Conservation (phyloP, 371 early-diverging fungal species). For the Mucor piriformis region DNA sequence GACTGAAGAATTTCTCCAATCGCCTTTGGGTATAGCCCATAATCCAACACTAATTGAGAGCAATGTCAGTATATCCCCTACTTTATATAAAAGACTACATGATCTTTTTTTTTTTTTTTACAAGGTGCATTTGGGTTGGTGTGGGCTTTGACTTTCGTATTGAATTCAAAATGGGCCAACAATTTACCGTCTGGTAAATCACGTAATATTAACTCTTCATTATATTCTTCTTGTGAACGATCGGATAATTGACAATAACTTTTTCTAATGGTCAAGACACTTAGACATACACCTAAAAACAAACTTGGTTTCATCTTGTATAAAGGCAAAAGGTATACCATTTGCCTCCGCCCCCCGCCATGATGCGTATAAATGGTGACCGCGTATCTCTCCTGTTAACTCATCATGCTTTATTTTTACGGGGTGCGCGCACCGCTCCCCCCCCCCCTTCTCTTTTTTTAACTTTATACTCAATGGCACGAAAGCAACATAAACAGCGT, state of each 20-base stretch:
- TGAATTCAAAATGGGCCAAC: slow-evolving; percentile 80
- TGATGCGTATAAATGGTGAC: too few relatives aligned
- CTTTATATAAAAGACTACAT: background rate
- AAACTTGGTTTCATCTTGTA: slow-evolving; percentile 8
- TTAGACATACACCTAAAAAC: slow-evolving; percentile 2
- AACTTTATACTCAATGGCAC: slow-evolving; percentile 23
- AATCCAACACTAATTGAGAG: slow-evolving; percentile 62
- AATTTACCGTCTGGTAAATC: slow-evolving; percentile 78
- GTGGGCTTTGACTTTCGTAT: slow-evolving; percentile 45
- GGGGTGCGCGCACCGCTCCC: too few relatives aligned
- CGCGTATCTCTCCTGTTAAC: too few relatives aligned
- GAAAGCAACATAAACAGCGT: slow-evolving; percentile 23
- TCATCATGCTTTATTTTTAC: too few relatives aligned
- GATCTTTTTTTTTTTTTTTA: slow-evolving; percentile 3
- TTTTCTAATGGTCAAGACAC: background rate
- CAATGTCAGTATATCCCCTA: background rate
- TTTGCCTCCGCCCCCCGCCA: too few relatives aligned
- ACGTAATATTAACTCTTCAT: slow-evolving; percentile 66
- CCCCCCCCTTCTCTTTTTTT: background rate
- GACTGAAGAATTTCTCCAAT: slow-evolving; percentile 83
- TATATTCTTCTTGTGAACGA: slow-evolving; percentile 42
- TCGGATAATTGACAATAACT: slow-evolving; percentile 13
- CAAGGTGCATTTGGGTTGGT: slow-evolving; percentile 27
- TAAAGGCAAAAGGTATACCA: too few relatives aligned
- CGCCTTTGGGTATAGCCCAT: slow-evolving; percentile 79